These are phyloP conservation scores for Fusarium chuoi DNA, from an alignment of 2,329 filamentous ascomycete genomes.

Conservation along the genomic window DNA sequence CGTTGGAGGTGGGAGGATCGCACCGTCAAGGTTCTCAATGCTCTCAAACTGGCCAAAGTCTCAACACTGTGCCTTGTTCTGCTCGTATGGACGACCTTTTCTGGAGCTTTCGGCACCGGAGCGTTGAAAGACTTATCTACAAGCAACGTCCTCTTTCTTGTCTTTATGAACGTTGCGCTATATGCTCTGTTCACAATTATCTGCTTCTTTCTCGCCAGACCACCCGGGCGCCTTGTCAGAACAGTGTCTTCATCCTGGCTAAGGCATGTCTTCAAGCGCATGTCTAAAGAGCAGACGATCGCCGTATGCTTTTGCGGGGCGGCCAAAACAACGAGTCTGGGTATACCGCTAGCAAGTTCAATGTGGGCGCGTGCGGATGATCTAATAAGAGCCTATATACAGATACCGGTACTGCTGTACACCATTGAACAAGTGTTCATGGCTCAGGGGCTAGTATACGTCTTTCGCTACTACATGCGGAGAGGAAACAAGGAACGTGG, in stretches of 20 bases:
- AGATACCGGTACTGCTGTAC: constrained; percentile 72
- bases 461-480: constrained; percentile 59
- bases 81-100: constrained; percentile 71
- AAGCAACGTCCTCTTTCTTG: constrained; percentile 71
- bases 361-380: constrained; percentile 71
- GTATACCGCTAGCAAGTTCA: constrained; percentile 73
- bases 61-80: constrained; percentile 60
- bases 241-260: constrained; percentile 39
- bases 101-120: constrained; percentile 71
- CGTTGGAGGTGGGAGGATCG: constrained; percentile 61
- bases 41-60: constrained; percentile 62
- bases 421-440: constrained; percentile 66
- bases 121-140: constrained; percentile 68
- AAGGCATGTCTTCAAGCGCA: constrained; percentile 55
- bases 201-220: constrained; percentile 64
- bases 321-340: constrained; percentile 77
- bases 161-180: constrained; percentile 73
- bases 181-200: constrained; percentile 71
- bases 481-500: constrained; percentile 37
- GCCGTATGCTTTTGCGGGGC: constrained; percentile 79
- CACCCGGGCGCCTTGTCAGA: constrained; percentile 47
- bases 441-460: constrained; percentile 57
- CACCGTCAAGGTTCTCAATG: constrained; percentile 64
- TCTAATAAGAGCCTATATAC: constrained; percentile 66
- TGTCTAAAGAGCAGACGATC: constrained; percentile 70